These are phyloP conservation scores for Mycena haematopus DNA, from an alignment of 768 basidiomycete species.

Conservation along the genomic window DNA sequence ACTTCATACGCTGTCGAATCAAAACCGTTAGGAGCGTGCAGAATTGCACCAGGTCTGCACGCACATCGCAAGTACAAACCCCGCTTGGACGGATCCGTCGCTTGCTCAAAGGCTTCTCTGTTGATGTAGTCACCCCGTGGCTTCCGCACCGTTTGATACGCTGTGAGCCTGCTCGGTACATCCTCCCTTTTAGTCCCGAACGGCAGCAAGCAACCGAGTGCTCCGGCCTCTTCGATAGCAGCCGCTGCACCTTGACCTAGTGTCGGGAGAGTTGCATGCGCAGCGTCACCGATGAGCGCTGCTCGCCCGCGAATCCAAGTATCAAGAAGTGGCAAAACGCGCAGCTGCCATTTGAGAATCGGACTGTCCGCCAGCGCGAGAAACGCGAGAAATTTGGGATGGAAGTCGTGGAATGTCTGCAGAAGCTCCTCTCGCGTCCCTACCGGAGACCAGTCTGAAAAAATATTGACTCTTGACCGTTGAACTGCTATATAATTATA, in stretches of 20 bases:
- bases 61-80: conserved; percentile 18
- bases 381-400: conserved; percentile 21
- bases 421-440: conserved; percentile 19
- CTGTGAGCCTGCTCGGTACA: conserved; percentile 17
- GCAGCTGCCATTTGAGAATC: conserved; percentile 24
- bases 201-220: conserved; percentile 23
- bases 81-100: conserved; percentile 7
- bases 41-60: neutral
- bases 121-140: conserved; percentile 26
- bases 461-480: neutral
- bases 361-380: conserved; percentile 15
- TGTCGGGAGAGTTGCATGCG: conserved; percentile 36
- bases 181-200: conserved; percentile 22
- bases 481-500: neutral
- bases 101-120: conserved; percentile 13
- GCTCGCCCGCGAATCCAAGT: conserved; percentile 22
- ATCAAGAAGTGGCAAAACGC: conserved; percentile 16
- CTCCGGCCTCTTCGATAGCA: conserved; percentile 33
- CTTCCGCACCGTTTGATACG: conserved; percentile 24
- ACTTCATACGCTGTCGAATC: conserved; percentile 9
- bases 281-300: conserved; percentile 24
- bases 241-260: conserved; percentile 36
- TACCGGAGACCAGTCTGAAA: conserved; percentile 10
- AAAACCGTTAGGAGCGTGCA: neutral
- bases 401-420: conserved; percentile 3